Conservation (phyloP, 495 filamentous ascomycete species). For the Niebla homalea region DNA sequence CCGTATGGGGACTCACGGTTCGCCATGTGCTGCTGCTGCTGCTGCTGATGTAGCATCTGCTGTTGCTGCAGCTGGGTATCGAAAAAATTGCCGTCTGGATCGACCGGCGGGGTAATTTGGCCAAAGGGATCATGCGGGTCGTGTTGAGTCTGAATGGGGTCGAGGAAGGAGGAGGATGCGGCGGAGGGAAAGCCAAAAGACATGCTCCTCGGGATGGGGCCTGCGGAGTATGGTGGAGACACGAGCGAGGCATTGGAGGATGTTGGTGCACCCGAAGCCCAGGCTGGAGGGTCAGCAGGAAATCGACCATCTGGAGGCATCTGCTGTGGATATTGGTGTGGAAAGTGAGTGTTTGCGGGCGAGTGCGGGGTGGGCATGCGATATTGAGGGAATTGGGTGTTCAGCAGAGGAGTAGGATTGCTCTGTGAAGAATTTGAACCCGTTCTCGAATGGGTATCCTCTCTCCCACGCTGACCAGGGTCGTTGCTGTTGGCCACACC, state of each 20-base stretch:
- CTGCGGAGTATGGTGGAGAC: constrained; percentile 14
- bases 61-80: constrained; percentile 6
- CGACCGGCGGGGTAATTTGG: constrained; percentile 17
- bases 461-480: no score
- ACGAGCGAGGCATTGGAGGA: background rate
- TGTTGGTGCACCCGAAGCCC: background rate
- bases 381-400: background rate
- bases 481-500: no score
- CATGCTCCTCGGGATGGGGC: background rate
- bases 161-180: no score
- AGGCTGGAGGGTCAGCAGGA: background rate
- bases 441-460: no score
- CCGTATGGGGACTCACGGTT: background rate
- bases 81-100: constrained; percentile 8
- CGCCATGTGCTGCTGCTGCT: background rate
- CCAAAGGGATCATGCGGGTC: constrained; percentile 1
- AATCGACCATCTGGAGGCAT: no score
- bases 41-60: background rate
- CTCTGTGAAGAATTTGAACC: background rate
- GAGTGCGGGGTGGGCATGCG: no score
- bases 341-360: no score
- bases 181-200: no score
- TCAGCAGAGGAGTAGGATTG: background rate
- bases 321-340: no score
- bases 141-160: no score